phyloP scores from a whole-genome alignment of 192 early-diverging fungal genomes.

The Coemansia sp. region DNA sequence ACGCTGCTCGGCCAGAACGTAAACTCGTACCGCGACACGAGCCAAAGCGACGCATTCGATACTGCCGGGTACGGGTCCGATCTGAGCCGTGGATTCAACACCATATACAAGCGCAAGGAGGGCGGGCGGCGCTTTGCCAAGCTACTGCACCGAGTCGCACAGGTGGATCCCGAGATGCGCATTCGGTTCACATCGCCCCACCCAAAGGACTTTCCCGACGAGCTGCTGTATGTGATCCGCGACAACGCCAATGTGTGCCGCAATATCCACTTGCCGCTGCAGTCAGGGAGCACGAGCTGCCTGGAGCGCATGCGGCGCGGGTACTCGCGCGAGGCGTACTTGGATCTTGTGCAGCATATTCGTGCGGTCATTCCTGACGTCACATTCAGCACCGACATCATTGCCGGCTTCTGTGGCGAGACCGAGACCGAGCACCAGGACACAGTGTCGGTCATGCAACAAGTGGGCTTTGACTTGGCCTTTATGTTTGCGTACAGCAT shows the following conservation, averaged over 20 bases:
- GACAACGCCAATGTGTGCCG: constrained; percentile 72
- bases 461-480: constrained; percentile 71
- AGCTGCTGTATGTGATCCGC: constrained; percentile 69
- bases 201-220: constrained; percentile 80
- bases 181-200: constrained; percentile 80
- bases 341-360: constrained; percentile 67
- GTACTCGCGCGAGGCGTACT: constrained; percentile 71
- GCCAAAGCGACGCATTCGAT: constrained; percentile 57
- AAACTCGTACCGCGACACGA: constrained; percentile 76
- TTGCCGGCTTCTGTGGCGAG: constrained; percentile 79
- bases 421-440: constrained; percentile 73
- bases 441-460: constrained; percentile 67
- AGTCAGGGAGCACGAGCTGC: constrained; percentile 69
- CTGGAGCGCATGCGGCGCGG: constrained; percentile 77
- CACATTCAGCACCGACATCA: constrained; percentile 74
- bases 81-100: constrained; percentile 69
- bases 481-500: constrained; percentile 85
- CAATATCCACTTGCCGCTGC: constrained; percentile 73
- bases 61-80: constrained; percentile 50
- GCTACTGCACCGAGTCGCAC: constrained; percentile 67
- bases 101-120: constrained; percentile 75
- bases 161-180: constrained; percentile 75
- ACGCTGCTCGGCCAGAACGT: constrained; percentile 82
- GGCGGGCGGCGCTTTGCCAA: constrained; percentile 77
- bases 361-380: constrained; percentile 72